Evolutionary conservation across 2,329 filamentous ascomycete genomes (phyloP), one percentile per base, ranked within the genome.

Genomic region (Fusarium fujikuroi): DNA sequence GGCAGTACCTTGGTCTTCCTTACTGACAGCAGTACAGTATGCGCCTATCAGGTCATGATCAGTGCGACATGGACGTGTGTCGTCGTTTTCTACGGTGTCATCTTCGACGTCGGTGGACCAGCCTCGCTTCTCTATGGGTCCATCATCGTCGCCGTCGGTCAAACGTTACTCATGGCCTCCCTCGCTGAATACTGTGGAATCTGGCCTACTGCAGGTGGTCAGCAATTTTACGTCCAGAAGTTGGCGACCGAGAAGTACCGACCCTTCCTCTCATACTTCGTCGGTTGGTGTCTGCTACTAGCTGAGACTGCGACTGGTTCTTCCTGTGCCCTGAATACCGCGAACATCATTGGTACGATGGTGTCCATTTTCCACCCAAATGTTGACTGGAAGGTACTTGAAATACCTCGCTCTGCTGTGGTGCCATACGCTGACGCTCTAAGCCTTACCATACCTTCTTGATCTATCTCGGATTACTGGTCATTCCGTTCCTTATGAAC

Each of bases 11-110:
- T 9, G 5, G 18, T 7, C 34, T 16, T 21, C 12, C 2, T 10
- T 1, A 12, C 34, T 54, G 2, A 54, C 23, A 18, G 19, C 3
- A 12, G 12, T 9, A 21, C 14, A 68, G 65, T 68, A 44, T 68
- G 66, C n/a, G 64, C 67, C 9, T 70, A 70, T 12, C 68, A 70
- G 21, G 56, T 70, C 3, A 63, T 70, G 68, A 70, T 70, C 21
- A 65, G 54, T 11, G 68, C 68, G 4, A 70, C 59, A 40, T 70
- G 68, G 68, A 70, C 68, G 11, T 70, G 68, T 25, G 54, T 64
- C 21, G 52, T 70, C 7, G 68, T 70, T 4, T 37, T 70, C 9
- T 70, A 70, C 9, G 56, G 65, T 8, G 61, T 52, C 9, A 63
- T 70, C 1, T 70, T 70, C 5, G 65, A 69, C 19, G 49, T 70